Percentiles rank a stretch among this genome's conserved stretches.
Conservation (phyloP, 2,329 filamentous ascomycete species). For the Calonectria hongkongensis region DNA sequence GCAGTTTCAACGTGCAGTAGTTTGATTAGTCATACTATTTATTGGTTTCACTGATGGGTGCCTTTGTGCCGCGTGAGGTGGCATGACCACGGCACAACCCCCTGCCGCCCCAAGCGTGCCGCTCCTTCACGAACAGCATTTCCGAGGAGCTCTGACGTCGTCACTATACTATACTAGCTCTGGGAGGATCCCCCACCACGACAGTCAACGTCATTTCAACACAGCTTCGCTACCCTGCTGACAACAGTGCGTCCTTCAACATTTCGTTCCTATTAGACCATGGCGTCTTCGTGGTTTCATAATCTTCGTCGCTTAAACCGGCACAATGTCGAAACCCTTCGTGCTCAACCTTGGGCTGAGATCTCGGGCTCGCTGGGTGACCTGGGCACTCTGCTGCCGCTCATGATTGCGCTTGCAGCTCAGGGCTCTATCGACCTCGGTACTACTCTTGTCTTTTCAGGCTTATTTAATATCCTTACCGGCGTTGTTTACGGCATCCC, state of each 20-base stretch:
- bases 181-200: background rate
- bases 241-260: background rate
- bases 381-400: constrained; percentile 90
- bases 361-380: constrained; percentile 92
- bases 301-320: constrained; percentile 60
- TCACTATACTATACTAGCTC: background rate
- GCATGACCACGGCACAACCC: constrained; percentile 20
- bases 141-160: constrained; percentile 27
- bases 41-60: background rate
- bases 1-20: background rate
- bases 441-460: constrained; percentile 91
- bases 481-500: constrained; percentile 91
- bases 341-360: constrained; percentile 75
- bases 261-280: constrained; percentile 20
- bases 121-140: constrained; percentile 3
- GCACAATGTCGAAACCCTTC: constrained; percentile 70
- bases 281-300: constrained; percentile 54
- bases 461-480: constrained; percentile 89
- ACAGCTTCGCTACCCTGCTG: background rate
- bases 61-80: background rate
- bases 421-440: constrained; percentile 87
- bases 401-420: constrained; percentile 89
- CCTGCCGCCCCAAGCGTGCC: constrained; percentile 22
- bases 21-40: constrained; percentile 13
- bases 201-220: too few relatives aligned